Evolutionary conservation across 2,329 filamentous ascomycete species (phyloP), one percentile per base, ranked within the genome.

Genomic region (Phoma sp.): DNA sequence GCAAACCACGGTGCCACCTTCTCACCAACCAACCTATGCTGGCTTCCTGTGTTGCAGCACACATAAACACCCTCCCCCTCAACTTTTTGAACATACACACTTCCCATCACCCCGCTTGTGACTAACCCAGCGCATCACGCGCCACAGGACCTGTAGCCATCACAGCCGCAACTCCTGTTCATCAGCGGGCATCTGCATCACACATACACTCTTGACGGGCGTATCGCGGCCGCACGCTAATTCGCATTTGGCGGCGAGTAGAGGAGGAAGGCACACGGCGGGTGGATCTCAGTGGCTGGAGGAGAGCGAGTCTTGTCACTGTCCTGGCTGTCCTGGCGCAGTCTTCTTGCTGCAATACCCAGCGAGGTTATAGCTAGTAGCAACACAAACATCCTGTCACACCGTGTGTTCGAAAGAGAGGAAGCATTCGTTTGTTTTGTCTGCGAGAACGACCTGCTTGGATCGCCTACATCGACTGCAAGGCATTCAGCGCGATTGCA

Each of bases 361-460:
- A 58, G 65, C 64, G 66, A 67, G 62, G 64, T 61, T 62, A 72
- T 81, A 81, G 78, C 78, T 81, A 81, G 78, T 77, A 78, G 74
- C 77, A 76, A 78, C 74, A 73, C 70, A 76, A 76, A 72, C 71
- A 71, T 67, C 59, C 65, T 72, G 72, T 73, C 69, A 67, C 65
- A 73, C 66, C 66, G 65, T 68, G 71, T 74, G 71, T 72, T 68
- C 59, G 66, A 71, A 71, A 71, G 67, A 71, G 69, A 69, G 70
- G 71, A 71, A 78, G 73, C 71, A 73, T 74, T 71, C 61, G 64
- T 75, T 70, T 62, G 65, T 71, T 64, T 69, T 71, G 61, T 69
- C 68, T 61, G 56, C 56, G 59, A 61, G 56, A 61, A 54, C 67
- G 66, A 63, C 62, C 64, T 65, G 59, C 53, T 52, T 43, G 63